A percentile compares a stretch with the other conserved stretches of the same genome.
Evolutionary conservation across 1,284 basidiomycete species (phyloP).

Genomic region (Tilletia indica): DNA sequence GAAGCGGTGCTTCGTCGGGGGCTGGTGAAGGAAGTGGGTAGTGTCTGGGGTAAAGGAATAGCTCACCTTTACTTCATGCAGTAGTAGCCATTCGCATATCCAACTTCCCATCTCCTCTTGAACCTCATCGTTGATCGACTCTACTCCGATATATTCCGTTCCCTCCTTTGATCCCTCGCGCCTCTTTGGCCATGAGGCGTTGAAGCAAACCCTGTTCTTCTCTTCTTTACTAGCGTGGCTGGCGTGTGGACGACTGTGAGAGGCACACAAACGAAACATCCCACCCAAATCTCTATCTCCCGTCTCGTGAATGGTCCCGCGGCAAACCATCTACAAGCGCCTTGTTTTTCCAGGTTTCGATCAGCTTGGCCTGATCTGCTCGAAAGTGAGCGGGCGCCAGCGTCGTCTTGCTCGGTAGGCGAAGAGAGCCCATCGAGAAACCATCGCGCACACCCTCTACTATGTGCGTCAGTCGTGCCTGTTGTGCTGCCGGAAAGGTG

Average conservation of each 20-base stretch:
- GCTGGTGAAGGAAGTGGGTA: no score
- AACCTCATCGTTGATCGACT: not conserved
- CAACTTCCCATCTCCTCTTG: not conserved
- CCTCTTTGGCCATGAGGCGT: slow-evolving; percentile 1
- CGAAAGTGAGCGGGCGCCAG: not conserved
- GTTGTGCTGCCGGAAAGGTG: no score
- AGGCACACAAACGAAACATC: not conserved
- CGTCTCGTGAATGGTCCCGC: not conserved
- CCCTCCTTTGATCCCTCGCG: not conserved
- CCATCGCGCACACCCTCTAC: not conserved
- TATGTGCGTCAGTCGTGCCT: not conserved
- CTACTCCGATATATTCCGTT: not conserved
- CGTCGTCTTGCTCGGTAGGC: not conserved
- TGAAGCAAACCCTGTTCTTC: not conserved
- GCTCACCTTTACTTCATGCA: not conserved
- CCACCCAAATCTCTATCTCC: not conserved
- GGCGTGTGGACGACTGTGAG: not conserved
- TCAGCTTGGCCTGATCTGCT: not conserved
- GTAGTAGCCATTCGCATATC: not conserved
- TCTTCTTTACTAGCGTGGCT: not conserved
- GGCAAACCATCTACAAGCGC: not conserved
- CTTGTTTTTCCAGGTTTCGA: not conserved
- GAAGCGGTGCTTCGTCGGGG: no score
- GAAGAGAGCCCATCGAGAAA: not conserved
- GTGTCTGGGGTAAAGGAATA: not conserved